Evolutionary conservation across 768 basidiomycete species (phyloP).

Genomic region (Mycena sanguinolenta): DNA sequence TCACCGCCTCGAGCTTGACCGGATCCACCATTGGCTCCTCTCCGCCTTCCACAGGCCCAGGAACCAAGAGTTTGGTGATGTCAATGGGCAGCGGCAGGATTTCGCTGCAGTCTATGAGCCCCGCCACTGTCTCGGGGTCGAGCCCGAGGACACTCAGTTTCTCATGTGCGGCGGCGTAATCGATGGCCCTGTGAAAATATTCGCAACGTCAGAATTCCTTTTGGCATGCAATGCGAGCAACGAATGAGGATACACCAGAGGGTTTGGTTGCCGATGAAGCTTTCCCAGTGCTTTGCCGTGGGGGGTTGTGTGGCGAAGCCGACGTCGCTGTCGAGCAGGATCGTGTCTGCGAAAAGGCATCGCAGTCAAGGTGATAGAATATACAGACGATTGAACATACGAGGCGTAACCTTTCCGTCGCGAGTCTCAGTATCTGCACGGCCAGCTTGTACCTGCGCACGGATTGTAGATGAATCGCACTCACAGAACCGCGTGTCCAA

Average conservation of each 20-base stretch:
- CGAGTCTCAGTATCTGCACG: background rate
- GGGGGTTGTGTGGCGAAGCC: background rate
- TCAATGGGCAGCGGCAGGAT: background rate
- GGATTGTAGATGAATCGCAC: background rate
- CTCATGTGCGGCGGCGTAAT: background rate
- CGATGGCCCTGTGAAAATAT: background rate
- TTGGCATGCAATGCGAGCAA: too few species aligned
- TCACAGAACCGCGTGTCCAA: conserved; percentile 7
- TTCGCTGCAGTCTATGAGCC: conserved; percentile 1
- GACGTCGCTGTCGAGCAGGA: background rate
- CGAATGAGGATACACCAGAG: background rate
- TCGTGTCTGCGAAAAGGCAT: background rate
- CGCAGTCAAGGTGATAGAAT: too few species aligned
- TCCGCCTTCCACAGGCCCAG: background rate
- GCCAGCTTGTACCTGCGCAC: background rate
- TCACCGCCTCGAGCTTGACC: background rate
- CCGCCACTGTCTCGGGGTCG: background rate
- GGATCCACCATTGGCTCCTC: background rate
- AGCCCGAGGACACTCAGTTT: background rate
- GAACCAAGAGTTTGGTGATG: background rate
- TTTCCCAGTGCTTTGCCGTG: background rate
- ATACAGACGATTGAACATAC: too few species aligned
- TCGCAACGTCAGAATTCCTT: too few species aligned
- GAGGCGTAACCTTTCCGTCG: too few species aligned
- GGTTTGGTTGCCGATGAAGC: background rate